Base-by-base conservation (phyloP, 1,284 basidiomycete species). In the Heterobasidion annosum region DNA sequence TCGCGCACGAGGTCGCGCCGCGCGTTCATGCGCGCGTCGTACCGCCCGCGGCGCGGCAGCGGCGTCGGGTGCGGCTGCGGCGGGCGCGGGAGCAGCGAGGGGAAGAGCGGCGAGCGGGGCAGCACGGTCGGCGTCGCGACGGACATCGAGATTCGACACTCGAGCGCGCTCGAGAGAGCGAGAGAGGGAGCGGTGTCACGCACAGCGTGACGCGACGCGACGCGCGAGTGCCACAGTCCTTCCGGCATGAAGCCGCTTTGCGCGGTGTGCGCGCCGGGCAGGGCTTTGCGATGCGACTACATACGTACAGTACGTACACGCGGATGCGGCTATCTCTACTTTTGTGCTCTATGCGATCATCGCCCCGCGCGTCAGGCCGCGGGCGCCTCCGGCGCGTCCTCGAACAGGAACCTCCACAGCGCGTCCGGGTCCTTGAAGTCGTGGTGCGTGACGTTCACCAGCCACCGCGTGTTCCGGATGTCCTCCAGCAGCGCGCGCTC, bases 371-470 rank as follows among this genome's bases (percentile, higher is more conserved):
- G 4, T 12, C 13, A 12, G 2, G 40, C 40, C 50, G n/a, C 50
- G 9, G 3, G 3, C n/a, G n/a, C 44, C 33, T 46, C 43, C 13
- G 45, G 43, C 32, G 46, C 48, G 34, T 55, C 59, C 70, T 71
- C 75, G 55, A 88, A 78, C 60, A 96, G 69, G 71, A 96, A 95
- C 9, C 72, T 76, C 94, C 95, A 98, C 47, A 99, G 72, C 0
- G 82, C 92, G n/a, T 84, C 75, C 0, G 78, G 61, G 59, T 90
- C 71, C 71, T 92, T 93, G 69, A 88, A 99, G 69, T 99, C 91
- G 64, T 99, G 96, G 68, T 98, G 93, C 2, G 98, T 83, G 59
- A 99, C 76, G 68, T 86, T 97, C 59, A 99, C 85, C 53, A 99
- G 74, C 95, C 96, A 99, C 55, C 90, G 79, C 53, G 82, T 75